Conservation (phyloP, 2,329 filamentous ascomycete species). For the Cladobotryum protrusum region DNA sequence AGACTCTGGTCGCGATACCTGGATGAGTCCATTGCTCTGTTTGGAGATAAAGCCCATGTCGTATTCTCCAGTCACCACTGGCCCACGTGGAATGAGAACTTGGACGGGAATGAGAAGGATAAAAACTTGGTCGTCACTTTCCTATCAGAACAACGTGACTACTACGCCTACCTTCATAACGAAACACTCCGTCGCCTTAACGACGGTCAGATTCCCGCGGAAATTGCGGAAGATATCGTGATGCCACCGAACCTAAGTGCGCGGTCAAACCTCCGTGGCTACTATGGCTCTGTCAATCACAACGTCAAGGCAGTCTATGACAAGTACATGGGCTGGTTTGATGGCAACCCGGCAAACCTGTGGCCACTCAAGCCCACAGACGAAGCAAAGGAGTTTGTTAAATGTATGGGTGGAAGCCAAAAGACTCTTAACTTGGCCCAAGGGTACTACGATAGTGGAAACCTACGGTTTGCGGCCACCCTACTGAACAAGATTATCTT, state of each 20-base stretch:
- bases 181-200: constrained; percentile 35
- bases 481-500: constrained; percentile 30
- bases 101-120: constrained; percentile 20
- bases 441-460: constrained; percentile 21
- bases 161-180: constrained; percentile 35
- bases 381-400: constrained; percentile 29
- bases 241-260: constrained; percentile 27
- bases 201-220: constrained; percentile 27
- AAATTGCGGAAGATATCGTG: constrained; percentile 33
- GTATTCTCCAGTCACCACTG: constrained; percentile 34
- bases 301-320: constrained; percentile 26
- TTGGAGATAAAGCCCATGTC: constrained; percentile 25
- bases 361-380: constrained; percentile 14
- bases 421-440: constrained; percentile 24
- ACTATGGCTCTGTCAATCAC: constrained; percentile 29
- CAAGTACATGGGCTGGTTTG: constrained; percentile 13
- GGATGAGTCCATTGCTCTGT: constrained; percentile 31
- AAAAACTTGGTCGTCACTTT: constrained; percentile 15
- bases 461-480: constrained; percentile 34
- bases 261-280: constrained; percentile 23
- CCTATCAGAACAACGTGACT: constrained; percentile 31
- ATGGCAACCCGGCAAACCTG: constrained; percentile 11
- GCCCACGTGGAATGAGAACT: constrained; percentile 33
- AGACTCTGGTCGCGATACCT: constrained; percentile 33
- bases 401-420: constrained; percentile 30